These are phyloP conservation scores for Acanthamoeba healyi DNA, from an alignment of 208 protist species.

Conservation along the genomic window DNA sequence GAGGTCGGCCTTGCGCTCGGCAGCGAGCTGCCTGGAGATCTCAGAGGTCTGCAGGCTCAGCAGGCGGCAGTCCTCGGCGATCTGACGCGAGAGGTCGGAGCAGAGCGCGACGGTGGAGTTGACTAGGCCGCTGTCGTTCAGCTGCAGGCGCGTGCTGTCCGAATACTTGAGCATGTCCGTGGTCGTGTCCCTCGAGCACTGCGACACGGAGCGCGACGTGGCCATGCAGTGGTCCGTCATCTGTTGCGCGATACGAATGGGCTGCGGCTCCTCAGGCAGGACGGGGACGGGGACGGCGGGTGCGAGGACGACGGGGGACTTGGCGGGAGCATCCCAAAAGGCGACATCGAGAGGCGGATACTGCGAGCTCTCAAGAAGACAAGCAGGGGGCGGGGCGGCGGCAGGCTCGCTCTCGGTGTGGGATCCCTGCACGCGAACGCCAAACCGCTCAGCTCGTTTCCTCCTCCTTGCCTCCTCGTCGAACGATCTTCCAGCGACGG, in stretches of 20 bases:
- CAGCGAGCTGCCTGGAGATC: conserved; percentile 26
- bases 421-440: no score
- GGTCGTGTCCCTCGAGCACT: conserved; percentile 64
- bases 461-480: no score
- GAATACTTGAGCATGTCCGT: conserved; percentile 48
- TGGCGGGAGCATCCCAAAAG: conserved; percentile 64
- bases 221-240: conserved; percentile 7
- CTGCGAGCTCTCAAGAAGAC: background rate
- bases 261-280: conserved; percentile 18
- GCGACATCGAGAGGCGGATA: conserved; percentile 46
- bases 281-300: background rate
- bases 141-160: background rate
- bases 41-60: conserved; percentile 46
- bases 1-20: background rate
- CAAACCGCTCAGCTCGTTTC: no score
- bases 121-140: conserved; percentile 47
- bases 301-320: background rate
- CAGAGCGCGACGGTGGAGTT: conserved; percentile 28
- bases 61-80: conserved; percentile 53
- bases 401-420: no score
- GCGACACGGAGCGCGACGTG: conserved; percentile 25
- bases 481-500: no score
- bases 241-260: conserved; percentile 36
- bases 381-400: no score
- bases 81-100: conserved; percentile 55